Conservation (phyloP, 345 rosid species). For the Raphanus raphanistrum region DNA sequence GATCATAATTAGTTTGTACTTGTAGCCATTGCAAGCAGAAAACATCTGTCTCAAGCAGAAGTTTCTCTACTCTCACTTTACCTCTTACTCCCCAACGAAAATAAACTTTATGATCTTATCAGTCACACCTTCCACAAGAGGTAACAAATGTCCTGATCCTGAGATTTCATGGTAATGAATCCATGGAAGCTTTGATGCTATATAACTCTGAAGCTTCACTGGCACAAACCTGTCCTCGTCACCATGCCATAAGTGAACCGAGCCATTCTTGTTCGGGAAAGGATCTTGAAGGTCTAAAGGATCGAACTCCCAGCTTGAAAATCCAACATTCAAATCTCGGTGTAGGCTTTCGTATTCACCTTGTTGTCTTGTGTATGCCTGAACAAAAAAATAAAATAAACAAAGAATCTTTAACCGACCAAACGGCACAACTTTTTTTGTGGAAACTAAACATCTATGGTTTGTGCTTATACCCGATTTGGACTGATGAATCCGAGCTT, state of each 20-base stretch:
- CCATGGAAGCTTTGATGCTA: slow-evolving; percentile 1
- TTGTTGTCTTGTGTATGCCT: slow-evolving; percentile 44
- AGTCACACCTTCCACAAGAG: slow-evolving; percentile 46
- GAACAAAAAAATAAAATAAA: neutral
- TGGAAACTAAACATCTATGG: neutral
- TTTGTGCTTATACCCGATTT: slow-evolving; percentile 24
- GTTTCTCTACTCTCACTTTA: slow-evolving; percentile 6
- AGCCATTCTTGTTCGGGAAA: slow-evolving; percentile 52
- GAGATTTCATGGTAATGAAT: slow-evolving; percentile 8
- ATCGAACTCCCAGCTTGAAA: slow-evolving; percentile 82
- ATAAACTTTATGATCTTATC: slow-evolving; percentile 53
- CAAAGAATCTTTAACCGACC: neutral
- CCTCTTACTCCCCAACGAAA: slow-evolving; percentile 27
- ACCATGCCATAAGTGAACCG: slow-evolving; percentile 79
- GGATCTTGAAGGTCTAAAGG: slow-evolving; percentile 65
- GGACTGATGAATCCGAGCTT: neutral
- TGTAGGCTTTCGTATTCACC: slow-evolving; percentile 63
- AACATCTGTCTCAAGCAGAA: neutral
- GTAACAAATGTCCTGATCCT: slow-evolving; percentile 17
- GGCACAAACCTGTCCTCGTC: slow-evolving; percentile 50
- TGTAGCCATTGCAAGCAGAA: neutral
- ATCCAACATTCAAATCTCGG: slow-evolving; percentile 62
- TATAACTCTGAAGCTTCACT: neutral
- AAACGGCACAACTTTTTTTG: neutral
- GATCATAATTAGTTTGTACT: neutral